Conservation (phyloP, 164 flowering plant genomes). For the Kalanchoe fedtschenkoi region DNA sequence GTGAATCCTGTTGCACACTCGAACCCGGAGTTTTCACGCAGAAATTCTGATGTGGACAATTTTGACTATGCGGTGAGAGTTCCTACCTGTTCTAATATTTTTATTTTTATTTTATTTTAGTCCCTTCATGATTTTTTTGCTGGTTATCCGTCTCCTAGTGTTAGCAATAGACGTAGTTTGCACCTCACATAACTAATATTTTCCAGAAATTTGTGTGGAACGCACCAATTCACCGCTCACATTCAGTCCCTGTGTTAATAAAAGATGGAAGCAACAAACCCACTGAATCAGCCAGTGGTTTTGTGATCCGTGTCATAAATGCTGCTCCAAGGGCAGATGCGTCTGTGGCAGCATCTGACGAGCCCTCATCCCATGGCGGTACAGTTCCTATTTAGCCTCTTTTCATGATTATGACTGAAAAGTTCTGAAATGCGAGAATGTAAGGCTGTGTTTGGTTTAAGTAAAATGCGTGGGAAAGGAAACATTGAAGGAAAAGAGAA, state of each 20-base stretch:
- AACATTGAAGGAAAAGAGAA: too few species aligned
- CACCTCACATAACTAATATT: neutral
- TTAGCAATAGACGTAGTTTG: neutral
- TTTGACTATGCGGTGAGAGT: neutral
- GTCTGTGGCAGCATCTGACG: neutral
- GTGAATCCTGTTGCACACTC: slow-evolving; percentile 60
- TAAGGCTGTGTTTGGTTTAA: too few species aligned
- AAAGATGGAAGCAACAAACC: slow-evolving; percentile 3
- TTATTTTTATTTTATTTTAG: neutral
- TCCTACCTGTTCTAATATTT: neutral
- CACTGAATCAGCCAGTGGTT: neutral
- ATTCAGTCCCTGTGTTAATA: neutral
- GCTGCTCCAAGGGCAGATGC: neutral
- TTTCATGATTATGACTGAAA: slow-evolving; percentile 28
- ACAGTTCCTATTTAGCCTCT: slow-evolving; percentile 34
- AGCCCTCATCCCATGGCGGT: neutral
- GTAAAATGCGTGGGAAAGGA: too few species aligned
- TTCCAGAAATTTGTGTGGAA: neutral
- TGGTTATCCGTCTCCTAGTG: neutral
- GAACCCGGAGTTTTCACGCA: slow-evolving; percentile 68
- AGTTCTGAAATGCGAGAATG: too few species aligned
- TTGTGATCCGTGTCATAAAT: neutral
- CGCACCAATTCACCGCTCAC: neutral
- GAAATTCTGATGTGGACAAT: slow-evolving; percentile 11
- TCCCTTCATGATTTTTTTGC: neutral